Evolutionary conservation across 2,329 filamentous ascomycete genomes (phyloP).

Genomic region (Ophiostoma quercus): DNA sequence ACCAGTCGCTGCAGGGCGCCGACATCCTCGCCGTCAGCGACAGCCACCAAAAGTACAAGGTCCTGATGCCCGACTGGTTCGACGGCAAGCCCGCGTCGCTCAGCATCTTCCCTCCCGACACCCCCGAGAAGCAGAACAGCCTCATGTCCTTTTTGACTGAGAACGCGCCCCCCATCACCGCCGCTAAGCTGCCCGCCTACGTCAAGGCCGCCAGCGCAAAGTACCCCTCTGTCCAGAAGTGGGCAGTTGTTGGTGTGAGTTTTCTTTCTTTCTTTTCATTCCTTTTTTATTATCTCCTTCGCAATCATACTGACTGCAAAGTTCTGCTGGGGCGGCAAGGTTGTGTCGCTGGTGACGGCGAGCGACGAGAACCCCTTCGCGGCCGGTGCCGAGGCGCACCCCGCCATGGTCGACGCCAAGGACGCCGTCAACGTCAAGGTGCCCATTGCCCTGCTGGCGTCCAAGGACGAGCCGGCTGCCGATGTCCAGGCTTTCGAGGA

Average conservation of each 20-base stretch:
- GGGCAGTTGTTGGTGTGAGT: constrained; percentile 55
- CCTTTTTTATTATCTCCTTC: too few species aligned
- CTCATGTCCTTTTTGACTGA: constrained; percentile 55
- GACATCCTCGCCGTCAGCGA: constrained; percentile 58
- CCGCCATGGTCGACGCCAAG: constrained; percentile 58
- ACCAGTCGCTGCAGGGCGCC: constrained; percentile 64
- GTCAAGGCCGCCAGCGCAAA: constrained; percentile 48
- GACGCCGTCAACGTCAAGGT: constrained; percentile 58
- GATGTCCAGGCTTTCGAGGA: constrained; percentile 53
- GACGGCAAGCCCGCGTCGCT: constrained; percentile 61
- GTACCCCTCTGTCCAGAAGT: constrained; percentile 52
- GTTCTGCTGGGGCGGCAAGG: constrained; percentile 69
- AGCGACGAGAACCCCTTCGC: constrained; percentile 51
- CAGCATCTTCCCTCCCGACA: constrained; percentile 57
- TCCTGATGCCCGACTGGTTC: constrained; percentile 92
- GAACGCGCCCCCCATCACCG: constrained; percentile 45
- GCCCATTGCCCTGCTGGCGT: constrained; percentile 59
- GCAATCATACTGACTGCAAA: neutral
- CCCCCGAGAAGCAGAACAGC: constrained; percentile 56
- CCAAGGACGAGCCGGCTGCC: constrained; percentile 56
- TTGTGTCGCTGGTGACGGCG: constrained; percentile 49
- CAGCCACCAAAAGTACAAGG: constrained; percentile 63
- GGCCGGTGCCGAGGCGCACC: constrained; percentile 49
- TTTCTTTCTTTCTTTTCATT: too few species aligned
- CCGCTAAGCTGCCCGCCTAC: constrained; percentile 49